Conservation (phyloP, 2,329 filamentous ascomycete genomes). For the Fusarium camptoceras region DNA sequence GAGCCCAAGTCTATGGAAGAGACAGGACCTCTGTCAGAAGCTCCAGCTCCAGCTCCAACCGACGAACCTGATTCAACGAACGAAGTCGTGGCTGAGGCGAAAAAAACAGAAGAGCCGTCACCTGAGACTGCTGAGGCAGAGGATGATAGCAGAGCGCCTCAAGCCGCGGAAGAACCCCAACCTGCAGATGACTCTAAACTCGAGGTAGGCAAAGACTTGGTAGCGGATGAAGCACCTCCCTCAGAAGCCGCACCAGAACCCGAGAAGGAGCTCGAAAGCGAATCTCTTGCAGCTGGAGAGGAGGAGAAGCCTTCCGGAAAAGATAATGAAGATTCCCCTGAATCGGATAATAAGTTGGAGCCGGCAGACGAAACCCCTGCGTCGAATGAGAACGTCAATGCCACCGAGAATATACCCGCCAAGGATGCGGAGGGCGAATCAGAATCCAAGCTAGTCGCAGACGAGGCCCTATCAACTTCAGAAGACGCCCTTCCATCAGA, state of each 20-base stretch:
- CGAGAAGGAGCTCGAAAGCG: not conserved
- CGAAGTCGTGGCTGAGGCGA: not conserved
- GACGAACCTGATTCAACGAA: not conserved
- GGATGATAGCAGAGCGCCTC: conserved; percentile 8
- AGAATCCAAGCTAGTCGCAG: not conserved
- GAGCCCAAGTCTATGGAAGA: conserved; percentile 7
- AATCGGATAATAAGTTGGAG: conserved; percentile 3
- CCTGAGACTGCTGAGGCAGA: conserved; percentile 4
- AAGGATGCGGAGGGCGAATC: conserved; percentile 2
- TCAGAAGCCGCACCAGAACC: conserved; percentile 1
- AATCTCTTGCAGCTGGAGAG: not conserved
- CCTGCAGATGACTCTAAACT: conserved; percentile 2
- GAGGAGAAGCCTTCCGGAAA: not conserved
- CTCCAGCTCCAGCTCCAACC: not conserved
- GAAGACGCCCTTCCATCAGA: not conserved
- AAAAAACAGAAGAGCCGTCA: not conserved
- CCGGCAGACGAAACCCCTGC: not conserved
- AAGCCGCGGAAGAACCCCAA: conserved; percentile 1
- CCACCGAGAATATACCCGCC: not conserved
- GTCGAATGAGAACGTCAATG: not conserved
- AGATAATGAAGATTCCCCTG: not conserved
- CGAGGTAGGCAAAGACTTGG: conserved; percentile 2
- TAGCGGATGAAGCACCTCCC: not conserved
- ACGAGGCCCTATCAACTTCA: not conserved
- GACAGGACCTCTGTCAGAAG: not conserved